phyloP scores from a whole-genome alignment of 106 monocot species.

The Acorus gramineus region DNA sequence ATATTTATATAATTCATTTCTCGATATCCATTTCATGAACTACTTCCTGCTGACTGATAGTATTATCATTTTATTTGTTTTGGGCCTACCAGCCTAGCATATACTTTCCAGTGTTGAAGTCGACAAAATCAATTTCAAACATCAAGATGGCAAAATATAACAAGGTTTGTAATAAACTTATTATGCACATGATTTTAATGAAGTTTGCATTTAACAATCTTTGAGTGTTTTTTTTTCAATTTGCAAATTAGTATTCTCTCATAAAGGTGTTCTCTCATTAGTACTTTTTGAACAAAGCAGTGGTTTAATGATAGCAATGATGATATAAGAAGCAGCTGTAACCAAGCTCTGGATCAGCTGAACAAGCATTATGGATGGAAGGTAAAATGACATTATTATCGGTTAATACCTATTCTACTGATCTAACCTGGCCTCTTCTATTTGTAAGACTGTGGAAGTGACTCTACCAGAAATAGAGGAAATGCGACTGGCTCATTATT shows the following conservation, averaged over 20 bases:
- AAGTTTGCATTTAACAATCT: background rate
- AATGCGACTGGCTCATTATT: conserved; percentile 86
- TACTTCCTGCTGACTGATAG: background rate
- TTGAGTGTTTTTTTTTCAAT: background rate
- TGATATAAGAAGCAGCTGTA: conserved; percentile 65
- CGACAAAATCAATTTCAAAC: conserved; percentile 30
- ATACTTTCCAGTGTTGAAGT: conserved; percentile 50
- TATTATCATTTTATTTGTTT: background rate
- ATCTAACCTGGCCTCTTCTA: conserved; percentile 2
- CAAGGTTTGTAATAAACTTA: conserved; percentile 32
- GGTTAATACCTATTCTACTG: background rate
- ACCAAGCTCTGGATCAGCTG: conserved; percentile 48
- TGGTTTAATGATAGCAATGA: conserved; percentile 81
- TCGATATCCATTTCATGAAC: background rate
- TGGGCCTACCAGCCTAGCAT: conserved; percentile 43
- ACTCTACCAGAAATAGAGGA: conserved; percentile 89
- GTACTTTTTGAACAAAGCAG: conserved; percentile 20
- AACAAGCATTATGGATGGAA: conserved; percentile 65
- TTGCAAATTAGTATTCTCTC: too few species aligned
- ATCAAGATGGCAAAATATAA: conserved; percentile 70
- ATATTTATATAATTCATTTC: too few species aligned
- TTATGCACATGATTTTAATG: background rate
- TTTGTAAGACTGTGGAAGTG: conserved; percentile 53
- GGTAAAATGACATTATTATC: conserved; percentile 22
- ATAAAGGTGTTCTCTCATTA: background rate